Evolutionary conservation across 306 rosid genomes (phyloP).

Genomic region (Medicago lupulina): DNA sequence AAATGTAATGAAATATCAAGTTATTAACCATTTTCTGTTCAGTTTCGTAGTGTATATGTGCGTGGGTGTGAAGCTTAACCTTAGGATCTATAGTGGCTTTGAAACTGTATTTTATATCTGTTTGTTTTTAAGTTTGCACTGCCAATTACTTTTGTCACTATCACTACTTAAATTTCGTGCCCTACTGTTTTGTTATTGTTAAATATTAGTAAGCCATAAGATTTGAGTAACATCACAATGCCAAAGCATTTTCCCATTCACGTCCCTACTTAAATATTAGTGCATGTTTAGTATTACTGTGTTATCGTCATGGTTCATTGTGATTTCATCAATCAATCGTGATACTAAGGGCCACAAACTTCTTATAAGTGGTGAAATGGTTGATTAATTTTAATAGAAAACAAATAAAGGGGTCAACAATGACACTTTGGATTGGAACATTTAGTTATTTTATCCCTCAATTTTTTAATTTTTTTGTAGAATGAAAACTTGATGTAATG

Average conservation of each 20-base stretch:
- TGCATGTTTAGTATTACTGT: too few species aligned
- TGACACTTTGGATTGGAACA: too few species aligned
- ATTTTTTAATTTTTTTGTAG: too few species aligned
- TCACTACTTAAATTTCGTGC: neutral
- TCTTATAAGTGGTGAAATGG: too few species aligned
- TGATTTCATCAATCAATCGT: too few species aligned
- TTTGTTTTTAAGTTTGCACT: slow-evolving; percentile 6
- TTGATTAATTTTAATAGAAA: too few species aligned
- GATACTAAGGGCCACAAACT: neutral
- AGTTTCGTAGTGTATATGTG: slow-evolving; percentile 42
- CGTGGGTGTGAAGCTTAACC: slow-evolving; percentile 32
- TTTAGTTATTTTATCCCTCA: too few species aligned
- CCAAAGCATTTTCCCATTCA: neutral
- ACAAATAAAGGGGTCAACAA: too few species aligned
- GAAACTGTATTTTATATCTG: neutral
- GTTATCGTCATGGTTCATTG: neutral
- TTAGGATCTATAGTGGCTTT: slow-evolving; percentile 25
- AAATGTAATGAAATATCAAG: slow-evolving; percentile 50
- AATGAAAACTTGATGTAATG: too few species aligned
- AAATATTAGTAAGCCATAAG: neutral
- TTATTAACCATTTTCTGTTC: slow-evolving; percentile 44
- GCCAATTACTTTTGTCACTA: neutral
- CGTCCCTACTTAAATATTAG: neutral
- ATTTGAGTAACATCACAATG: neutral
- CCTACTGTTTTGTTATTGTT: neutral